Evolutionary conservation across 1,284 basidiomycete genomes (phyloP).

Genomic region (Naganishia liquefaciens): DNA sequence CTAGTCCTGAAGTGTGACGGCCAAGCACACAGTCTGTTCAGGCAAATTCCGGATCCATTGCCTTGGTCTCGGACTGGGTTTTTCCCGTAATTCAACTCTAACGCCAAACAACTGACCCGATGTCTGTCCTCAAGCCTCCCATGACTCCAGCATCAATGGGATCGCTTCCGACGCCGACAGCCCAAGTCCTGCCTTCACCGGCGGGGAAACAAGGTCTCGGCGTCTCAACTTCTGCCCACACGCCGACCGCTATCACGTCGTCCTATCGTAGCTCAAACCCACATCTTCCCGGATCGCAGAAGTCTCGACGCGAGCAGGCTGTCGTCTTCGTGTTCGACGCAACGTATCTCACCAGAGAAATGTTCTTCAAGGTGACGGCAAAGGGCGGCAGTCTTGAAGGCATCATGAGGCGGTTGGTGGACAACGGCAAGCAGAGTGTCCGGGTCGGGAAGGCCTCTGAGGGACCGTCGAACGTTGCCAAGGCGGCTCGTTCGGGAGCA

Average conservation of each 20-base stretch:
- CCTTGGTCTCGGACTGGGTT: too few species aligned
- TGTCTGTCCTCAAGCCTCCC: conserved; percentile 24
- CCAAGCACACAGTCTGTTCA: too few species aligned
- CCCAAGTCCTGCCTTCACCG: conserved; percentile 19
- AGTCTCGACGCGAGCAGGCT: conserved; percentile 9
- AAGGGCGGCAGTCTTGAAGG: conserved; percentile 25
- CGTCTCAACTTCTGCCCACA: background rate
- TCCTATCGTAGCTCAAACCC: conserved; percentile 4
- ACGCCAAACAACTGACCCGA: background rate
- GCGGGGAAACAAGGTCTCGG: background rate
- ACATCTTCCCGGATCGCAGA: background rate
- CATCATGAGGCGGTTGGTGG: conserved; percentile 19
- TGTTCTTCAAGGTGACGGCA: conserved; percentile 26
- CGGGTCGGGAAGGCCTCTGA: background rate
- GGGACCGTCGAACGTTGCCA: background rate
- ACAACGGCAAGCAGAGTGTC: conserved; percentile 21
- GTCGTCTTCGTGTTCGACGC: conserved; percentile 26
- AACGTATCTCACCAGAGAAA: conserved; percentile 24
- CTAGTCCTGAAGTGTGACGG: too few species aligned
- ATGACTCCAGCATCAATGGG: conserved; percentile 26
- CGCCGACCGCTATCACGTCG: background rate
- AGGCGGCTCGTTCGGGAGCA: background rate
- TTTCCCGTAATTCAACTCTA: too few species aligned
- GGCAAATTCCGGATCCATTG: too few species aligned
- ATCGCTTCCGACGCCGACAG: conserved; percentile 19